A percentile compares a stretch with the other conserved stretches of the same genome.
Evolutionary conservation across 2,329 filamentous ascomycete genomes (phyloP).

Genomic region (Colletotrichum sp.): DNA sequence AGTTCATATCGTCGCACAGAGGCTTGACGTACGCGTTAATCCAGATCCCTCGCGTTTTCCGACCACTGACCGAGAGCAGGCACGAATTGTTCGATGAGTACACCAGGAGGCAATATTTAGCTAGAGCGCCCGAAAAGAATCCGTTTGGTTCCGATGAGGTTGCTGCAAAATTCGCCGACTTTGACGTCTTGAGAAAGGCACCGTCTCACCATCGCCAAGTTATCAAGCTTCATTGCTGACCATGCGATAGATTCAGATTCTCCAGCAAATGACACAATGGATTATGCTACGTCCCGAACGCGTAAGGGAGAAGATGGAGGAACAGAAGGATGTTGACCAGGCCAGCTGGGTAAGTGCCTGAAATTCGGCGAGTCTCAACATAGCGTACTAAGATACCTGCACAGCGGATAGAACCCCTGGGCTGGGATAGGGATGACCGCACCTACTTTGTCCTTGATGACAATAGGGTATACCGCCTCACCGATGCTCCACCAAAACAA

Average conservation of each 20-base stretch:
- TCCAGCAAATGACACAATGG: conserved; percentile 91
- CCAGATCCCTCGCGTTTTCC: not conserved
- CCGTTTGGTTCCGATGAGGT: conserved; percentile 83
- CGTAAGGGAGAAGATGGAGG: conserved; percentile 84
- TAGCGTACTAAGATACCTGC: not conserved
- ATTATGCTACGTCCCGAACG: conserved; percentile 86
- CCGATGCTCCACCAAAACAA: conserved; percentile 71
- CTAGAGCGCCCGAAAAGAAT: conserved; percentile 80
- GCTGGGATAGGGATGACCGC: conserved; percentile 87
- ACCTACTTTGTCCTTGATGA: conserved; percentile 93
- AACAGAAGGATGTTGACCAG: conserved; percentile 82
- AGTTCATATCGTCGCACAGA: conserved; percentile 92
- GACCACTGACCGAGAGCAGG: conserved; percentile 35
- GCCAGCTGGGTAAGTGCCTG: conserved; percentile 73
- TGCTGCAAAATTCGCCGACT: conserved; percentile 76
- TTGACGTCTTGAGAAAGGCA: conserved; percentile 84
- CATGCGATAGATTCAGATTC: conserved; percentile 64
- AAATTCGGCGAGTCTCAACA: not conserved
- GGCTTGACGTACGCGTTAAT: conserved; percentile 76
- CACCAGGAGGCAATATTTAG: conserved; percentile 83
- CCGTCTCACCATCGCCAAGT: not conserved
- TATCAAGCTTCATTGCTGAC: not conserved
- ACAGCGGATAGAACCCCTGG: conserved; percentile 79
- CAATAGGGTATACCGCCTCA: conserved; percentile 87
- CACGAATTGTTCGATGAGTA: conserved; percentile 93